Percentiles rank a stretch among this genome's conserved stretches.
These are phyloP conservation scores for Sicyos edulis DNA, from an alignment of 306 rosid genomes.

Conservation along the genomic window DNA sequence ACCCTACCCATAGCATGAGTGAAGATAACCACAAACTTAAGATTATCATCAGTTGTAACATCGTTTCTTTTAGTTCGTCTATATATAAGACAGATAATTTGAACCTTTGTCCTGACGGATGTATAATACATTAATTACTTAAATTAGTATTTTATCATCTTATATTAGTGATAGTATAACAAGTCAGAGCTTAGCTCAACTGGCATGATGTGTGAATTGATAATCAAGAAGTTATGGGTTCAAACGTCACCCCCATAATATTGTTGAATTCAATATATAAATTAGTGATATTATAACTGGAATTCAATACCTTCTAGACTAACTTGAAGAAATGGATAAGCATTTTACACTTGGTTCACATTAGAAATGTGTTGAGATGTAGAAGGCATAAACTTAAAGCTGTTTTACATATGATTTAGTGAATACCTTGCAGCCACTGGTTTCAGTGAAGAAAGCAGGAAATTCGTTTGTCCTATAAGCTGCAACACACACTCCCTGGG, in stretches of 20 bases:
- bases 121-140: background rate
- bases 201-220: no score
- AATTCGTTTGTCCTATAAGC: constrained; percentile 75
- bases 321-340: background rate
- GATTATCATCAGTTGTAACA: background rate
- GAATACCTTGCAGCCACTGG: constrained; percentile 85
- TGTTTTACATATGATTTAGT: background rate
- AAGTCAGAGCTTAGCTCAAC: no score
- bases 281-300: background rate
- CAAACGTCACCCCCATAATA: no score
- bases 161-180: no score
- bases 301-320: background rate
- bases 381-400: background rate
- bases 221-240: no score
- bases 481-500: constrained; percentile 86
- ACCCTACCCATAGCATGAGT: background rate
- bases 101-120: background rate
- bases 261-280: no score
- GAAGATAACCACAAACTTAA: background rate
- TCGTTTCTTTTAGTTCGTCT: background rate
- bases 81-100: background rate
- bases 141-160: no score
- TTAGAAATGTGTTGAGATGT: background rate
- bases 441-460: constrained; percentile 84
- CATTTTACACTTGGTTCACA: background rate